phyloP scores from a whole-genome alignment of 352 stramenopile genomes.

The Bremia lactucae region DNA sequence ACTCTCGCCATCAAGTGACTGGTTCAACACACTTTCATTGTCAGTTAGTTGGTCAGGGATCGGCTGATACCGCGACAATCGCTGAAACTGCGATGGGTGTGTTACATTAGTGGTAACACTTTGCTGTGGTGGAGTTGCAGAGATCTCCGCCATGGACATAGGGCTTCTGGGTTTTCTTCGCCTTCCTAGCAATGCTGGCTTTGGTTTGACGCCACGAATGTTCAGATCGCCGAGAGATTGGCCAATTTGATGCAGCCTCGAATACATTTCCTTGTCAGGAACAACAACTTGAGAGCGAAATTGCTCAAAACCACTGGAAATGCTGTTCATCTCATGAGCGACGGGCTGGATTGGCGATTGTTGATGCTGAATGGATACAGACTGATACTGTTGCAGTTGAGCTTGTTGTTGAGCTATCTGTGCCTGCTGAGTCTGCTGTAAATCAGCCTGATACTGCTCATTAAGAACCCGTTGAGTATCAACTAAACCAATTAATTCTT shows the following conservation, averaged over 20 bases:
- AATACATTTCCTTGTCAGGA: slow-evolving; percentile 8
- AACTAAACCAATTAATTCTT: slow-evolving; percentile 53
- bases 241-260: slow-evolving; percentile 18
- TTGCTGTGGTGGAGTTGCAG: slow-evolving; percentile 16
- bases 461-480: slow-evolving; percentile 48
- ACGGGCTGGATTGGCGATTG: slow-evolving; percentile 11
- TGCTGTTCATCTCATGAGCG: slow-evolving; percentile 6
- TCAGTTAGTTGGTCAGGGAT: slow-evolving; percentile 7
- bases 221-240: slow-evolving; percentile 15
- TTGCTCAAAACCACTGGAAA: not conserved
- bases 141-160: slow-evolving; percentile 65
- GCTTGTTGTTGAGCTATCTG: not conserved
- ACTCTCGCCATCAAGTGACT: slow-evolving; percentile 55
- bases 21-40: slow-evolving; percentile 32
- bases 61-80: slow-evolving; percentile 25
- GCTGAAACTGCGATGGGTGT: slow-evolving; percentile 34
- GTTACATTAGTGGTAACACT: slow-evolving; percentile 13
- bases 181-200: slow-evolving; percentile 10
- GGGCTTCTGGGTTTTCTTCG: slow-evolving; percentile 26
- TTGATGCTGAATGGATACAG: slow-evolving; percentile 10
- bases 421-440: slow-evolving; percentile 10
- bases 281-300: slow-evolving; percentile 1
- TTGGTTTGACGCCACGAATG: slow-evolving; percentile 11
- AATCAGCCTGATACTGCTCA: slow-evolving; percentile 43
- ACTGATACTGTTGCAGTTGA: slow-evolving; percentile 18